Base-by-base conservation (phyloP, 805 yeast genomes). In the Suhomyces sp. region DNA sequence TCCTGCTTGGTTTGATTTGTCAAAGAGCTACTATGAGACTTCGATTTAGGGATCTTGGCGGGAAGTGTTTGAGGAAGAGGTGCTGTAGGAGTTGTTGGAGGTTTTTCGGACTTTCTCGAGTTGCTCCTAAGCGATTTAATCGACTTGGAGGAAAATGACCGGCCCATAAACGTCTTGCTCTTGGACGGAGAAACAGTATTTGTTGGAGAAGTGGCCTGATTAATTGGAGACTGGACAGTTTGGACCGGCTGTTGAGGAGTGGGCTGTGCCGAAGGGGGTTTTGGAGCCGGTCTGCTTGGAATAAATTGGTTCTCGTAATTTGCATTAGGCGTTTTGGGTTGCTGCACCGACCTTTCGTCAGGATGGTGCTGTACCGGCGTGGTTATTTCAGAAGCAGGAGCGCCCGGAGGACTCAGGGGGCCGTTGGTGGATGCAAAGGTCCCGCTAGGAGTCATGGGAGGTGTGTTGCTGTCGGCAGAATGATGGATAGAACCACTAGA, bases 251-350 rank as follows among this genome's bases (percentile, higher is more conserved):
- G 52, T 35, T 48, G 51, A 22, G 57, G 53, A 12, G 54, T 48
- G 7, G 54, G 56, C 35, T 47, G 56, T 9, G 49, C 48, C 22
- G 70, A 59, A 4, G 78, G 79, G 1, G 88, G 88, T 59, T 79
- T 81, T 31, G 89, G 89, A 0, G 89, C 87, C 0, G 89, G 88
- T 56, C 89, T 73, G 50, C 83, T 78, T 4, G 88, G 89, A 49
- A 84, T 83, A 56, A 79, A 84, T 60, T 77, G 84, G 26, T 59
- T 63, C 51, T 71, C 81, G 57, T 55, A 66, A 38, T 54, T 64
- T n/a, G 71, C 60, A 19, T 60, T 59, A 24, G 70, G 71, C 7
- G 73, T 51, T 60, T 66, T 59, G 23, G 68, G 67, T 13, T 6
- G 57, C 52, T 38, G 44, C 54, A 8, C 38, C 4, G 27, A 17